Evolutionary conservation across 352 stramenopile genomes (phyloP).

Genomic region (Phytophthora niederhauseri): DNA sequence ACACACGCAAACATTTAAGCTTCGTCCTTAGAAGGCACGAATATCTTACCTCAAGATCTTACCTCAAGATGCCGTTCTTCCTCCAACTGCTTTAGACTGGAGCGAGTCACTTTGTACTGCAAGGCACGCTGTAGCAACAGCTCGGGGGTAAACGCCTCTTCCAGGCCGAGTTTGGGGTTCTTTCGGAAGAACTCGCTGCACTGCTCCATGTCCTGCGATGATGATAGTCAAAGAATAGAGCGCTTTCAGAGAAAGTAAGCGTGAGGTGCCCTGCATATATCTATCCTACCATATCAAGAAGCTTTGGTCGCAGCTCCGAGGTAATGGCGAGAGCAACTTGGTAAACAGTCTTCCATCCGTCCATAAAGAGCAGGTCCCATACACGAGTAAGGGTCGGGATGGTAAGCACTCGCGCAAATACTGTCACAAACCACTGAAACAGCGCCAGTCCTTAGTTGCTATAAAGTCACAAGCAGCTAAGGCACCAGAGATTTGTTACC

Average conservation of each 20-base stretch:
- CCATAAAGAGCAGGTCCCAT: constrained; percentile 78
- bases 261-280: background rate
- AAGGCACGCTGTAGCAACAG: constrained; percentile 54
- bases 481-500: constrained; percentile 29
- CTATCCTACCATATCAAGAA: constrained; percentile 59
- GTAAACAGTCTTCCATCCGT: constrained; percentile 83
- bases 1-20: background rate
- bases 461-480: background rate
- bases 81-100: constrained; percentile 61
- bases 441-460: background rate
- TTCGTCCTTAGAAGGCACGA: background rate
- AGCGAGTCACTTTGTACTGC: constrained; percentile 71
- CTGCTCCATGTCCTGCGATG: constrained; percentile 67
- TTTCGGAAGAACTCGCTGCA: constrained; percentile 76
- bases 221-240: background rate
- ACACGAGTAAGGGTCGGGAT: constrained; percentile 52
- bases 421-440: constrained; percentile 82
- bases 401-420: constrained; percentile 74
- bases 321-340: constrained; percentile 73
- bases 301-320: constrained; percentile 51
- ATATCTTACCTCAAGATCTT: background rate
- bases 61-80: constrained; percentile 77
- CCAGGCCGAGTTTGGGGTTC: constrained; percentile 58
- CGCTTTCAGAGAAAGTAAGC: background rate
- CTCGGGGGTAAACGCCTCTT: constrained; percentile 40